These are phyloP conservation scores for Solanum acaule DNA, from an alignment of 257 asterid genomes.

Conservation along the genomic window DNA sequence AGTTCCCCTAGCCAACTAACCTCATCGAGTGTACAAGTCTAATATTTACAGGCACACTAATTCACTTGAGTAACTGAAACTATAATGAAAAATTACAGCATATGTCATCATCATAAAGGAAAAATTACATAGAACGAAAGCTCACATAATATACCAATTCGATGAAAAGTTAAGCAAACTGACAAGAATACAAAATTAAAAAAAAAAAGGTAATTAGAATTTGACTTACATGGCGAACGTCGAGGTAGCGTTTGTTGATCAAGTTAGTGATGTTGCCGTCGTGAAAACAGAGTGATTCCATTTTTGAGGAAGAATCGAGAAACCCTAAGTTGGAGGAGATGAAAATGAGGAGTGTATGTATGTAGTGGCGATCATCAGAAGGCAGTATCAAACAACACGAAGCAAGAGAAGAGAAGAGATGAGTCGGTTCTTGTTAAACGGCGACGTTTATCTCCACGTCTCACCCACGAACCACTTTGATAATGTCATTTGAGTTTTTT, in stretches of 20 bases:
- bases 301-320: neutral
- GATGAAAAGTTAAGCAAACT: neutral
- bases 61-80: neutral
- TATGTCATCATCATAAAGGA: neutral
- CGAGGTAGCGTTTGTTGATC: conserved; percentile 49
- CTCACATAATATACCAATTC: neutral
- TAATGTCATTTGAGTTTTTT: neutral
- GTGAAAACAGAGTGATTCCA: conserved; percentile 51
- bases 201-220: neutral
- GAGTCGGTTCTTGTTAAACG: neutral
- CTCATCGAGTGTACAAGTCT: neutral
- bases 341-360: neutral
- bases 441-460: neutral
- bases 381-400: neutral
- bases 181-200: neutral
- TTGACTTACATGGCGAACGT: conserved; percentile 17
- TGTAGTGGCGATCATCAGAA: neutral
- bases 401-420: neutral
- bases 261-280: conserved; percentile 83
- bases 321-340: neutral
- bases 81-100: neutral
- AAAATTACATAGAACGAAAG: neutral
- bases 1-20: neutral
- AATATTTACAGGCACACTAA: neutral
- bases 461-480: neutral